Percentiles rank a stretch among this genome's conserved stretches.
phyloP scores from a whole-genome alignment of 345 rosid species.

The Noccaea bulbosa region DNA sequence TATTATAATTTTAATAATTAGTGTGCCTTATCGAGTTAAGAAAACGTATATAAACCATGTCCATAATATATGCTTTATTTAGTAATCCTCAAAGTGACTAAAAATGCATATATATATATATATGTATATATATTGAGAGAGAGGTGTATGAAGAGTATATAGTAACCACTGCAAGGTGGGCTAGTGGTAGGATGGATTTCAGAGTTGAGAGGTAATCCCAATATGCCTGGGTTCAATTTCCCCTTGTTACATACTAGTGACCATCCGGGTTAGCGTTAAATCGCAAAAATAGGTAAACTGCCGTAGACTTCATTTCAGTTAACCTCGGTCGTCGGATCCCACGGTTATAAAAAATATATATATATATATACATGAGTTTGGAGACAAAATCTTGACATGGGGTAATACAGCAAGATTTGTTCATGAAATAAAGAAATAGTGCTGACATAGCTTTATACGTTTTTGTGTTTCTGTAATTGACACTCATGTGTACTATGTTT shows the following conservation, averaged over 20 bases:
- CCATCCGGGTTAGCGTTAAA: too few relatives aligned
- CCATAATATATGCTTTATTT: conserved; percentile 1
- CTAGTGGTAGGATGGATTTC: too few relatives aligned
- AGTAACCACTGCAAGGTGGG: too few relatives aligned
- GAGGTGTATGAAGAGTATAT: neutral
- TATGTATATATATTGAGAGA: neutral
- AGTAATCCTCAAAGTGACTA: neutral
- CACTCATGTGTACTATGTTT: conserved; percentile 39
- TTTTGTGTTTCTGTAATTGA: conserved; percentile 37
- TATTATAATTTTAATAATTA: neutral
- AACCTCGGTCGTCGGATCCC: too few relatives aligned
- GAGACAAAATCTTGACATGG: conserved; percentile 33
- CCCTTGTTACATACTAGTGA: too few relatives aligned
- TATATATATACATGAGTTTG: neutral
- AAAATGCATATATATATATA: neutral
- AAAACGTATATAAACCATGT: neutral
- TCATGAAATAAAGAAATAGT: conserved; percentile 21
- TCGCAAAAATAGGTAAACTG: too few relatives aligned
- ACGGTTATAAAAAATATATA: too few relatives aligned
- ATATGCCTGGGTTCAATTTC: too few relatives aligned
- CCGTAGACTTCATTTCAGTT: too few relatives aligned
- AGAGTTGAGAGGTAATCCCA: too few relatives aligned
- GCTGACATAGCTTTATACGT: conserved; percentile 6
- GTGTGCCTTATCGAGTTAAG: neutral
- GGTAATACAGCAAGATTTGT: conserved; percentile 15